Percentiles rank a stretch among this genome's conserved stretches.
These are phyloP conservation scores for Solanum bulbocastanum DNA, from an alignment of 257 asterid species.

Conservation along the genomic window DNA sequence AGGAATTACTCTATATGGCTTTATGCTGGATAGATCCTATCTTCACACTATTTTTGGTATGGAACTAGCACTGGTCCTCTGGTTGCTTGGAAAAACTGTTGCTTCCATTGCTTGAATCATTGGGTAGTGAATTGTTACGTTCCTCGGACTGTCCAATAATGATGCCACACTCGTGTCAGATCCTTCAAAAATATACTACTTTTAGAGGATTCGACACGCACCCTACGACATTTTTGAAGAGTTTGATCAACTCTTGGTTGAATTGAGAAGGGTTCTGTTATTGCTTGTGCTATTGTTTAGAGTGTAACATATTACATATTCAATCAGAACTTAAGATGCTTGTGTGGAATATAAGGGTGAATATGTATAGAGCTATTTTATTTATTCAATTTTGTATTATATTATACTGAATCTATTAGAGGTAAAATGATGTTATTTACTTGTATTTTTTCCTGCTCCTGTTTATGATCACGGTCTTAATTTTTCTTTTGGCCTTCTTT, in stretches of 20 bases:
- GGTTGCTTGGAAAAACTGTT: slow-evolving; percentile 90
- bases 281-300: neutral
- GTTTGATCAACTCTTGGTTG: neutral
- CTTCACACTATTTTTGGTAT: slow-evolving; percentile 80
- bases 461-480: neutral
- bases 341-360: neutral
- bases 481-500: neutral
- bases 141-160: neutral
- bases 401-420: neutral
- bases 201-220: neutral
- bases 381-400: neutral
- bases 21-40: slow-evolving; percentile 75
- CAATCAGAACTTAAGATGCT: neutral
- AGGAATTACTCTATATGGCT: slow-evolving; percentile 83
- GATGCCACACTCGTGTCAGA: neutral
- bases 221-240: neutral
- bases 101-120: slow-evolving; percentile 43
- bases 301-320: neutral
- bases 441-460: neutral
- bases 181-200: neutral
- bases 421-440: neutral
- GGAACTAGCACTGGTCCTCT: slow-evolving; percentile 69
- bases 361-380: neutral
- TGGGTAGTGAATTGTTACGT: neutral
- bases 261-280: neutral